These are phyloP conservation scores for Globisporangium yorkense DNA, from an alignment of 352 stramenopile genomes.

Conservation along the genomic window DNA sequence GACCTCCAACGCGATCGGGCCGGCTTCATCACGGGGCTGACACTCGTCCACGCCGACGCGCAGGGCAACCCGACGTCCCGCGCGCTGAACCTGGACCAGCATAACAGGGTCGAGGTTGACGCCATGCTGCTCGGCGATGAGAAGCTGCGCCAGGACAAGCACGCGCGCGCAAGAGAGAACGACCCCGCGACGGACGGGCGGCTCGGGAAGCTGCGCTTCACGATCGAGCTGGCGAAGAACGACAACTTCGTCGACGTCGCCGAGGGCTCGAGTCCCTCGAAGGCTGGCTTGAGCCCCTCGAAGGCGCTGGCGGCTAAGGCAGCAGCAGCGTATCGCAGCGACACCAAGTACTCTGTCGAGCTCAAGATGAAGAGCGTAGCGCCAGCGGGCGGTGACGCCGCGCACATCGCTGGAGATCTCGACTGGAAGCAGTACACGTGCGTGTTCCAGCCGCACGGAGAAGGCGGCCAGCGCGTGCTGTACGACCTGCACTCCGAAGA, in stretches of 20 bases:
- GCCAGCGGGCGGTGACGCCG: not conserved
- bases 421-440: conserved; percentile 40
- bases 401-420: not conserved
- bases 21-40: conserved; percentile 38
- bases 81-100: conserved; percentile 32
- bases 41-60: conserved; percentile 37
- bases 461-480: conserved; percentile 34
- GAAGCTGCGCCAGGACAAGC: conserved; percentile 25
- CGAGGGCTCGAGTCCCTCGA: conserved; percentile 10
- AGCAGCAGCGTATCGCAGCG: conserved; percentile 13
- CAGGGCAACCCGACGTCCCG: conserved; percentile 20
- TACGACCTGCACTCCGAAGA: conserved; percentile 46
- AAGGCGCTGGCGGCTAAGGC: too few species aligned
- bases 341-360: conserved; percentile 46
- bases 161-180: conserved; percentile 26
- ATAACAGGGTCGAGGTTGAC: conserved; percentile 37
- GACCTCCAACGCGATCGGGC: conserved; percentile 52
- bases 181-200: conserved; percentile 34
- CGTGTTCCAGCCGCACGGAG: conserved; percentile 42
- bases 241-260: conserved; percentile 46
- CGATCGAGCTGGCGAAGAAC: conserved; percentile 47
- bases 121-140: conserved; percentile 40
- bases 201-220: conserved; percentile 48
- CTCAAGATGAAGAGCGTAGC: conserved; percentile 26
- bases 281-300: conserved; percentile 1